Base-by-base conservation (phyloP, 169 alveolate genomes). In the Babesia microti region DNA sequence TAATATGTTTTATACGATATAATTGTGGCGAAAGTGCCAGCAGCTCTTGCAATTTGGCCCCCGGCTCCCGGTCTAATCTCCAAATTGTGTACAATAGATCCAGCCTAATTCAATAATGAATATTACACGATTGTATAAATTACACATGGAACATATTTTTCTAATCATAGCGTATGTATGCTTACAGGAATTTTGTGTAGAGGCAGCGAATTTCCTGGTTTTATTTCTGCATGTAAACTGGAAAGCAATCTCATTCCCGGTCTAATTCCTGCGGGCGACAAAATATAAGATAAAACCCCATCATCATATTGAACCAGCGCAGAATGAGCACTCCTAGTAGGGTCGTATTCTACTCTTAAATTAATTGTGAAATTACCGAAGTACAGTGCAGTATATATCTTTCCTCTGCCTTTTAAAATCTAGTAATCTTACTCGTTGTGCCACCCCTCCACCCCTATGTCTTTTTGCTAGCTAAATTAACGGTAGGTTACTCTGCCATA, bases 31-130 rank as follows among this genome's bases (percentile, higher is more conserved):
- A 50, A 81, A 14, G 87, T 69, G 17, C 94, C 91, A 3, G 88
- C 91, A 11, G 91, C 89, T 28, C 90, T 68, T 24, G 81, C 79
- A 21, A 81, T 39, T 59, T 79, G 86, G 1, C 87, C 91, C 11
- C 89, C 89, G 0, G 80, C 74, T n/a, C 94, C 94, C 3, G 94
- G 91, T 36, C 89, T 54, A 48, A 84, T 46, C 56, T 87, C 94
- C 12, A 87, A 56, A 58, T 84, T 84, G 66, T 83, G 90, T 32
- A 87, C 79, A 19, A 87, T 79, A 11, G 90, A 57, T 4, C 79
- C 74, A 7, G 63, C 81, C 49, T 74, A 45, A 6, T 14, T 4
- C 51, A 1, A 15, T n/a, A 34, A 5, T 1, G 50, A 1, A 23
- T 2, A 11, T 6, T 17, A 27, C 36, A 0, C 36, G 6, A 15